These are phyloP conservation scores for Auriscalpium vulgare DNA, from an alignment of 768 basidiomycete species.

Conservation along the genomic window DNA sequence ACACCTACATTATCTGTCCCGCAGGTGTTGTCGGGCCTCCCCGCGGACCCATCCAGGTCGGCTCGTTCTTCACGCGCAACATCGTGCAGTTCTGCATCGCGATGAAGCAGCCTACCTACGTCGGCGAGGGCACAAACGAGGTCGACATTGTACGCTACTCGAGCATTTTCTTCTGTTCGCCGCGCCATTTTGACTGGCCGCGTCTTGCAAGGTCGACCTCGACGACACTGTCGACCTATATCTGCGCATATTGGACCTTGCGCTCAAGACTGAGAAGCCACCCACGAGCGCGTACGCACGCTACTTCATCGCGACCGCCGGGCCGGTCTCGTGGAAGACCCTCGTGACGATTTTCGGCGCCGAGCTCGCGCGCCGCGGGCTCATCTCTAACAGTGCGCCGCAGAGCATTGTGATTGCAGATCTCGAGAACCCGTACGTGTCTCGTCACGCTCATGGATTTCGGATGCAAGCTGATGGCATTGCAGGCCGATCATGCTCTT, in stretches of 20 bases:
- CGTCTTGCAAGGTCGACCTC: neutral
- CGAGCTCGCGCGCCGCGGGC: neutral
- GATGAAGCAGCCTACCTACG: neutral
- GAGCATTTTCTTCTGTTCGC: neutral
- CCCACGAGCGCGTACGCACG: slow-evolving; percentile 7
- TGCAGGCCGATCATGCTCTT: neutral
- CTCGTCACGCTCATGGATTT: too few species aligned
- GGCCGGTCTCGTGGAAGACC: slow-evolving; percentile 1
- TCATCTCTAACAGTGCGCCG: neutral
- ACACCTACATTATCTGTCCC: slow-evolving; percentile 5
- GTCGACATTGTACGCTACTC: slow-evolving; percentile 8
- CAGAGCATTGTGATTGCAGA: neutral
- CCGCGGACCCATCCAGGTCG: neutral
- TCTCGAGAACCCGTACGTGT: too few species aligned
- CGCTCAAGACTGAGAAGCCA: neutral
- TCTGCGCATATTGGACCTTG: slow-evolving; percentile 1
- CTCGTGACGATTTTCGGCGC: neutral
- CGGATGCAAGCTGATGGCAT: neutral
- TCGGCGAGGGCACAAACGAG: slow-evolving; percentile 3
- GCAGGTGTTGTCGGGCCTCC: slow-evolving; percentile 1
- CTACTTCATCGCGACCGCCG: slow-evolving; percentile 3
- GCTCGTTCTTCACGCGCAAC: slow-evolving; percentile 2
- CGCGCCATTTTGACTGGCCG: neutral
- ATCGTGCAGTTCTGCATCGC: neutral
- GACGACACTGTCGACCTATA: slow-evolving; percentile 5